A percentile compares a stretch with the other conserved stretches of the same genome.
Conservation (phyloP, 1,139 yeast species). For the Taiozyma sp. region DNA sequence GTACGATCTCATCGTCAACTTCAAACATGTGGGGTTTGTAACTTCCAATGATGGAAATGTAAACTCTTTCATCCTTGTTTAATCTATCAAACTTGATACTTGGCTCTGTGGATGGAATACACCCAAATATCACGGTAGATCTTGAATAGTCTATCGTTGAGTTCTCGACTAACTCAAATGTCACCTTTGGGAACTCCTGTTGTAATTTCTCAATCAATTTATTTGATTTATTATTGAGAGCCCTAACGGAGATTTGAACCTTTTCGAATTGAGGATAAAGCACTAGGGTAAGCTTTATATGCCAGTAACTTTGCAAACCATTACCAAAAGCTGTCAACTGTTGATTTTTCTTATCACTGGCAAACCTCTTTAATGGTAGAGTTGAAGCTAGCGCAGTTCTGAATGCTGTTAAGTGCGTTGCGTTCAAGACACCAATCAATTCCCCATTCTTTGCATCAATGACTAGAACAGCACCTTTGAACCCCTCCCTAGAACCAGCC, state of each 20-base stretch:
- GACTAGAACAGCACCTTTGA: slow-evolving; percentile 47
- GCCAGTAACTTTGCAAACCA: slow-evolving; percentile 72
- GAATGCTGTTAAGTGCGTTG: slow-evolving; percentile 58
- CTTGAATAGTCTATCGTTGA: slow-evolving; percentile 12
- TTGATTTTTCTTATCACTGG: slow-evolving; percentile 11
- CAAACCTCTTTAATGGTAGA: slow-evolving; percentile 40
- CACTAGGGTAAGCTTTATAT: slow-evolving; percentile 40
- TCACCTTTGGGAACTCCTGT: slow-evolving; percentile 25
- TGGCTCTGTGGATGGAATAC: slow-evolving; percentile 53
- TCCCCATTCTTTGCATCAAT: slow-evolving; percentile 48
- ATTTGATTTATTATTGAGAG: slow-evolving; percentile 39
- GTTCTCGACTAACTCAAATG: slow-evolving; percentile 20
- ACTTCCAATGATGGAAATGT: slow-evolving; percentile 60
- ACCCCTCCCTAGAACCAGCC: slow-evolving; percentile 49
- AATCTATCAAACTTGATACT: slow-evolving; percentile 36
- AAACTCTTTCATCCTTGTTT: slow-evolving; percentile 33
- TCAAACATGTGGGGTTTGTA: slow-evolving; percentile 69
- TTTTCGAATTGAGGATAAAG: slow-evolving; percentile 35
- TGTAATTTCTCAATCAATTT: slow-evolving; percentile 27
- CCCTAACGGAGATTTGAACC: slow-evolving; percentile 40
- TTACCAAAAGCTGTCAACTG: slow-evolving; percentile 47
- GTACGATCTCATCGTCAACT: slow-evolving; percentile 44
- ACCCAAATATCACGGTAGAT: slow-evolving; percentile 49
- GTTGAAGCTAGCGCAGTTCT: slow-evolving; percentile 62
- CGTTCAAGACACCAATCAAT: slow-evolving; percentile 51